Base-by-base conservation (phyloP, 2,329 filamentous ascomycete species). In the Ascochyta lentis region DNA sequence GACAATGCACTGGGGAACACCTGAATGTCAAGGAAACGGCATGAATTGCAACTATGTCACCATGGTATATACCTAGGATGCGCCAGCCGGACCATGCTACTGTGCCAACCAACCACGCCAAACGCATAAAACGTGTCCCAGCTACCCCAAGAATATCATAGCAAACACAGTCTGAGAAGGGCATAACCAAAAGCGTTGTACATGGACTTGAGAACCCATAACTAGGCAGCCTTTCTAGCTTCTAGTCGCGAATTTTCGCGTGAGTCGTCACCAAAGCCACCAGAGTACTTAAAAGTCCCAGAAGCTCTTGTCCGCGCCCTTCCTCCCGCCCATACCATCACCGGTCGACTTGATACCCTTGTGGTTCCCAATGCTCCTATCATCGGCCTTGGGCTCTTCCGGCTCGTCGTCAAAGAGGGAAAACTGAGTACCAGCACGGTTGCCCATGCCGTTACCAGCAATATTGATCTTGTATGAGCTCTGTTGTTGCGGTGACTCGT, bases 281-380 rank as follows among this genome's bases (percentile, higher is more conserved):
- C 26, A 42, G 15, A 37, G 13, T 33, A 37, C 29, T 33, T 65
- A 72, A 45, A 72, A 72, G 53, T 72, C 69, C 69, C 69, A 72
- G 51, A 70, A 71, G 13, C 58, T 62, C 29, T 64, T 67, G 6
- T 66, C 66, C 0, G 68, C 61, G 38, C 67, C 74, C 58, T 75
- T 77, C 50, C 73, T 70, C 1, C 73, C 73, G 6, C 76, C 75
- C 77, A 78, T 76, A 15, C 75, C 75, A 49, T 76, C 69, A 4
- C 74, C 73, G 1, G 59, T 61, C 16, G 63, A 69, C 50, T 72
- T 76, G 59, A 70, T 72, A 40, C 65, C 64, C 24, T 48, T 48
- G 31, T 54, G 52, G 23, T 50, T 46, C 3, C 55, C 55, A 31
- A 54, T 53, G 9, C 40, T 61, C 42, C 35, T 42, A 35, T 58